phyloP scores from a whole-genome alignment of 768 basidiomycete genomes.

The Lentinula detonsa region DNA sequence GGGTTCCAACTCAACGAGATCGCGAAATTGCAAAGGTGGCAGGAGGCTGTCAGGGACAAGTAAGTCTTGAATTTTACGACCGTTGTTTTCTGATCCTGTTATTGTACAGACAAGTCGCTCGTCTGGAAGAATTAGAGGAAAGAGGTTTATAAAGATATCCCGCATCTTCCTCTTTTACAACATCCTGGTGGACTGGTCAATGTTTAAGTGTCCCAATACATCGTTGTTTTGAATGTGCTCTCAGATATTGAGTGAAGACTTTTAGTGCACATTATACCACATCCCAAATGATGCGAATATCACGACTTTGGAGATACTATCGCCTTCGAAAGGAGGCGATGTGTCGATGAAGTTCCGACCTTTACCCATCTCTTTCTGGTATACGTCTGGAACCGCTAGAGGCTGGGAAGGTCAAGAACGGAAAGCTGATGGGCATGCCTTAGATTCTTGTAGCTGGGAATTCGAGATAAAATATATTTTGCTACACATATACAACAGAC shows the following conservation, averaged over 20 bases:
- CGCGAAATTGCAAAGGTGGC: conserved; percentile 93
- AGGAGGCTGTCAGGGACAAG: conserved; percentile 88
- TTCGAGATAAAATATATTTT: background rate
- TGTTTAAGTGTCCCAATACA: background rate
- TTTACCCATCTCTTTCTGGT: conserved; percentile 2
- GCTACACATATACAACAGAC: conserved; percentile 63
- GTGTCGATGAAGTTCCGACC: conserved; percentile 3
- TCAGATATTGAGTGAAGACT: background rate
- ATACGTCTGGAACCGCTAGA: conserved; percentile 6
- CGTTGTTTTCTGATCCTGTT: conserved; percentile 6
- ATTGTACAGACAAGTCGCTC: conserved; percentile 35
- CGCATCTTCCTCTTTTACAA: background rate
- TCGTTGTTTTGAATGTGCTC: background rate
- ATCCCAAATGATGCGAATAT: conserved; percentile 6
- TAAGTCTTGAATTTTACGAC: conserved; percentile 24
- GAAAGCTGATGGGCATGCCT: conserved; percentile 6
- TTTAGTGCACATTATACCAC: background rate
- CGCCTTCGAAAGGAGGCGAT: background rate
- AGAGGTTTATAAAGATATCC: conserved; percentile 7
- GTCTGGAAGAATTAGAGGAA: conserved; percentile 43
- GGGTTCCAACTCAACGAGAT: conserved; percentile 95
- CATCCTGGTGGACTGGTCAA: background rate
- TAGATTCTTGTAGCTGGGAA: too few species aligned
- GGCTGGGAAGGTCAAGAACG: conserved; percentile 6
- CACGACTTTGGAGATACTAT: background rate